Conservation (phyloP, 169 alveolate species). For the Eimeria nieschulzi region DNA sequence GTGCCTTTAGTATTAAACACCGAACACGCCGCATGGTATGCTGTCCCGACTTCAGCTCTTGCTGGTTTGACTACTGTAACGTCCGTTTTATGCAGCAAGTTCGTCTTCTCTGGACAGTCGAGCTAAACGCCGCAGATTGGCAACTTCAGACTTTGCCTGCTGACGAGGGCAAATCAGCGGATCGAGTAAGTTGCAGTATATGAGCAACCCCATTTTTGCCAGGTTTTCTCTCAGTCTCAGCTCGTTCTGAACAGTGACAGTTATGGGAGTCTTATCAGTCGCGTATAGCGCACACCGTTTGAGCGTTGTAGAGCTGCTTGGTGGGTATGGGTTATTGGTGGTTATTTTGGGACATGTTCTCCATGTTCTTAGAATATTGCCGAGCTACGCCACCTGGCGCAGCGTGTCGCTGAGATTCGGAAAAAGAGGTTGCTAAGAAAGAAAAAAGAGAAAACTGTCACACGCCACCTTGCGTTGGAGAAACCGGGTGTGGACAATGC, state of each 20-base stretch:
- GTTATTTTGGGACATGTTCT: no score
- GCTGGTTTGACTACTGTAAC: background rate
- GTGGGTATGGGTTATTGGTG: no score
- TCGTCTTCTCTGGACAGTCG: background rate
- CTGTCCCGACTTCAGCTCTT: background rate
- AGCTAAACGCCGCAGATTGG: slow-evolving; percentile 14
- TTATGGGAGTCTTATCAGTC: no score
- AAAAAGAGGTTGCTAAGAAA: background rate
- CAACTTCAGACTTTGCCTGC: slow-evolving; percentile 15
- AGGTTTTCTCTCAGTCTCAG: no score
- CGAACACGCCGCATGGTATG: background rate
- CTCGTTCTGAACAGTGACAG: no score
- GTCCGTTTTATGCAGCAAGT: background rate
- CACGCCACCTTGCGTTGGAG: background rate
- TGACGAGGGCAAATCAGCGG: background rate
- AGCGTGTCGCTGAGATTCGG: slow-evolving; percentile 10
- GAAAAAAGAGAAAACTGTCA: background rate
- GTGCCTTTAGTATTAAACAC: no score
- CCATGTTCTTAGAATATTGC: background rate
- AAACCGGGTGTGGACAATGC: background rate
- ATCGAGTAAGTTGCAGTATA: background rate
- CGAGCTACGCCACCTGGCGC: slow-evolving; percentile 10
- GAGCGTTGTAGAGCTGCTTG: no score
- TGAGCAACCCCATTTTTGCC: no score
- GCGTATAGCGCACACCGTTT: no score